Percentiles rank a stretch among this genome's conserved stretches.
Evolutionary conservation across 192 early-diverging fungal species (phyloP).

Genomic region (Coemansia sp.): DNA sequence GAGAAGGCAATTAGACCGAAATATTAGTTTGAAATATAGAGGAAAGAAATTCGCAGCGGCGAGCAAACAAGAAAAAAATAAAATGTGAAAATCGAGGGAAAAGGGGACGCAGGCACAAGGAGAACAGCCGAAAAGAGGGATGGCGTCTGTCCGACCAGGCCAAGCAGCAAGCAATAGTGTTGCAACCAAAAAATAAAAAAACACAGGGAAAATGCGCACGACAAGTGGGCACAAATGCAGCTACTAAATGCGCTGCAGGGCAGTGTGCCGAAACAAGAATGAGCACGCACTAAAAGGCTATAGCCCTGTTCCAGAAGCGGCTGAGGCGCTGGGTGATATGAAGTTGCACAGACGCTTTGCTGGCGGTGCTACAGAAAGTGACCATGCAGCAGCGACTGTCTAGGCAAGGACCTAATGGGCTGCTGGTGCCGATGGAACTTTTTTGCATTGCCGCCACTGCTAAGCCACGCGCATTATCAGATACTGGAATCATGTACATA

Average conservation of each 20-base stretch:
- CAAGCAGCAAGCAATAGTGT: background rate
- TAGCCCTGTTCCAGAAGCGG: background rate
- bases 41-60: conserved; percentile 3
- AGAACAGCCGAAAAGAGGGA: conserved; percentile 9
- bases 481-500: background rate
- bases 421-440: background rate
- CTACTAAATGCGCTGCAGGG: conserved; percentile 6
- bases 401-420: background rate
- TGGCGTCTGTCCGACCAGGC: background rate
- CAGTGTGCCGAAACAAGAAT: background rate
- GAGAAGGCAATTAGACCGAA: conserved; percentile 1
- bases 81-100: conserved; percentile 2
- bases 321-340: background rate
- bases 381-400: background rate
- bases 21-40: conserved; percentile 1
- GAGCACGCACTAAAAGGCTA: background rate
- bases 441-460: conserved; percentile 3
- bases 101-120: conserved; percentile 3
- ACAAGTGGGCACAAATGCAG: background rate
- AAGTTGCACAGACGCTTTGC: background rate
- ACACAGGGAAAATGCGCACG: background rate
- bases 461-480: background rate
- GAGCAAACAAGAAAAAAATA: conserved; percentile 4
- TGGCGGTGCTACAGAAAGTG: background rate
- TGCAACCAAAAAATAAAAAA: background rate